These are phyloP conservation scores for Brassica balearica DNA, from an alignment of 441 rosid species.

Conservation along the genomic window DNA sequence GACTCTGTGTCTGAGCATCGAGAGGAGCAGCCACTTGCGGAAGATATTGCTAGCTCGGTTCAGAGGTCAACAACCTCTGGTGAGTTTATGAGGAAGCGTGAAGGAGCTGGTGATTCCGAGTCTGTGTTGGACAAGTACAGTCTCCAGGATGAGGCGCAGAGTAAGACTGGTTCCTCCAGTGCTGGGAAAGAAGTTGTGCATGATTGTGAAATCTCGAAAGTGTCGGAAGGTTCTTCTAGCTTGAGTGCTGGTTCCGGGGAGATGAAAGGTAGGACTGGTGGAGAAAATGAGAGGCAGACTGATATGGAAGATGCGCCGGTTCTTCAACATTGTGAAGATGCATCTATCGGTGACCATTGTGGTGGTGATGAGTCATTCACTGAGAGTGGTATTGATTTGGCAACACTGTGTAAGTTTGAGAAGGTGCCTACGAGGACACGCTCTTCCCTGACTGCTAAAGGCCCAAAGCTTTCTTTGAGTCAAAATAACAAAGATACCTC, in stretches of 20 bases:
- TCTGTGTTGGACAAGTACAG: constrained; percentile 52
- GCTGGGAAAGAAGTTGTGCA: constrained; percentile 48
- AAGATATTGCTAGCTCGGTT: constrained; percentile 57
- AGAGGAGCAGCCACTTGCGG: constrained; percentile 66
- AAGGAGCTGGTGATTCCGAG: constrained; percentile 62
- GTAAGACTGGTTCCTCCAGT: constrained; percentile 61
- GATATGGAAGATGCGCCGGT: constrained; percentile 33
- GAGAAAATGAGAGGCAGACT: constrained; percentile 50
- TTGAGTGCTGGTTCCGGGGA: constrained; percentile 53
- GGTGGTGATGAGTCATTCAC: constrained; percentile 47
- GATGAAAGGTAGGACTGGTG: constrained; percentile 50
- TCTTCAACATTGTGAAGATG: not conserved
- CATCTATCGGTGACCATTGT: not conserved
- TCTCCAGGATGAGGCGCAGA: constrained; percentile 56
- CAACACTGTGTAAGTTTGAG: constrained; percentile 71
- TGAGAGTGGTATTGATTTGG: constrained; percentile 63
- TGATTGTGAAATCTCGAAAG: constrained; percentile 58
- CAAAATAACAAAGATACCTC: constrained; percentile 48
- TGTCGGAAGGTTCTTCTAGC: constrained; percentile 45
- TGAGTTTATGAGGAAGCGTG: constrained; percentile 52
- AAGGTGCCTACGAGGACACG: constrained; percentile 90
- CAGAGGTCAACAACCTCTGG: constrained; percentile 56
- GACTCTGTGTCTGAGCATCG: constrained; percentile 56
- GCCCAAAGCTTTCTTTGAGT: constrained; percentile 50
- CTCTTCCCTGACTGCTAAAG: constrained; percentile 66